Evolutionary conservation across 1,284 basidiomycete species (phyloP).

Genomic region (Microbotryomycetes sp.): DNA sequence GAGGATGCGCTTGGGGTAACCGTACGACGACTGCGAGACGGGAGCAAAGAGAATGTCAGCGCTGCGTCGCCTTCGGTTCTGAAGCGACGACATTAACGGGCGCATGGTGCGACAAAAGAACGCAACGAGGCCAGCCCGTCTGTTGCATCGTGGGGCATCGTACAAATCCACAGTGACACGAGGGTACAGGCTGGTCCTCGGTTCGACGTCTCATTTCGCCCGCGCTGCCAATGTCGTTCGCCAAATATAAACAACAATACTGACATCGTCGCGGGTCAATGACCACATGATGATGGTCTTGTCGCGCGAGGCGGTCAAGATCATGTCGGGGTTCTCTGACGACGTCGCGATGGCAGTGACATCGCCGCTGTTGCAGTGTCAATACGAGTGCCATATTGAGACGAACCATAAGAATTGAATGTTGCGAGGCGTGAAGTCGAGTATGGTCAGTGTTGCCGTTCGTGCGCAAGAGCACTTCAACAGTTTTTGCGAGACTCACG

Average conservation of each 20-base stretch:
- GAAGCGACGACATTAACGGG: no score
- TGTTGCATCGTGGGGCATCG: no score
- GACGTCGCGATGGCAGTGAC: constrained; percentile 42
- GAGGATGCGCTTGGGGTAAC: constrained; percentile 93
- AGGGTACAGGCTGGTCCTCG: no score
- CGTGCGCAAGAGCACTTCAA: no score
- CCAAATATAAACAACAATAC: not conserved
- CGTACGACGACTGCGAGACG: constrained; percentile 68
- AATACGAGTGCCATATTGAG: no score
- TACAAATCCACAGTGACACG: no score
- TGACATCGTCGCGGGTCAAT: constrained; percentile 81
- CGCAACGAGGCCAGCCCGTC: no score
- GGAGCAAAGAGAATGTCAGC: no score
- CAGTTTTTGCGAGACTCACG: constrained; percentile 58
- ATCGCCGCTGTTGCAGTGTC: constrained; percentile 15
- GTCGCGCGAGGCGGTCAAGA: constrained; percentile 53
- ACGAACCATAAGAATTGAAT: constrained; percentile 23
- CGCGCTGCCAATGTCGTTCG: not conserved
- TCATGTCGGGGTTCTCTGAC: constrained; percentile 40
- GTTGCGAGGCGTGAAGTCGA: not conserved
- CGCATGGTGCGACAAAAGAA: no score
- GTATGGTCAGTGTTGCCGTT: not conserved
- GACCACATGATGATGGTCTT: constrained; percentile 99
- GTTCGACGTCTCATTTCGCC: no score
- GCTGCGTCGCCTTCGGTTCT: no score